Conservation (phyloP, 768 basidiomycete genomes). For the Crepidotus variabilis region DNA sequence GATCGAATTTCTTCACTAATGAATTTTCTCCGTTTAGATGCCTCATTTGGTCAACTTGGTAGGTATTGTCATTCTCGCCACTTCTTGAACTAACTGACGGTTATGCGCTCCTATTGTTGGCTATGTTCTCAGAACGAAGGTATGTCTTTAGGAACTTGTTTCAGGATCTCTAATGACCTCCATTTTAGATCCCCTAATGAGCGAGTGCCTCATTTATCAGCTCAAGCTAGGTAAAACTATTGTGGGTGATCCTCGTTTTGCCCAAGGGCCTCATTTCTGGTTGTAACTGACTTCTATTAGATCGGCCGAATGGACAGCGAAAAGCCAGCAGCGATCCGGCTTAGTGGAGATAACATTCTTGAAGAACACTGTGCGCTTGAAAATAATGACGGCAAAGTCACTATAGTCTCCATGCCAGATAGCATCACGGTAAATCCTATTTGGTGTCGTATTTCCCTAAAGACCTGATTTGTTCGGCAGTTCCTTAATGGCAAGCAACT, state of each 20-base stretch:
- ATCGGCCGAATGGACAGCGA: constrained; percentile 86
- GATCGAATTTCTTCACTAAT: constrained; percentile 11
- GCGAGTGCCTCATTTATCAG: constrained; percentile 92
- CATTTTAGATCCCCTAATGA: constrained; percentile 85
- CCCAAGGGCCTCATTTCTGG: no score
- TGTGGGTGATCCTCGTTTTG: constrained; percentile 34
- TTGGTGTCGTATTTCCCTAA: neutral
- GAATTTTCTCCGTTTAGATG: constrained; percentile 47
- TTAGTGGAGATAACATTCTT: constrained; percentile 89
- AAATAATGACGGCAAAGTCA: constrained; percentile 80
- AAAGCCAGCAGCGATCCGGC: constrained; percentile 79
- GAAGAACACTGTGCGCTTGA: constrained; percentile 94
- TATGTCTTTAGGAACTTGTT: constrained; percentile 21
- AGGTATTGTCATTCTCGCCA: constrained; percentile 29
- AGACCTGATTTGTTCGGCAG: constrained; percentile 57
- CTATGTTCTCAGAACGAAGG: constrained; percentile 61
- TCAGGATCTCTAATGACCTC: constrained; percentile 12
- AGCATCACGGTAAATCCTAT: constrained; percentile 70
- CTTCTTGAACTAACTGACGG: constrained; percentile 1
- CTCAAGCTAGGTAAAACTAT: constrained; percentile 82
- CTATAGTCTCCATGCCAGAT: constrained; percentile 72
- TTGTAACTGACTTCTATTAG: constrained; percentile 31
- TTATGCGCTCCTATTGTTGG: neutral
- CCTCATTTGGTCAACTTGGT: constrained; percentile 93
- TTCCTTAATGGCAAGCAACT: constrained; percentile 95